A percentile compares a stretch with the other conserved stretches of the same genome.
Evolutionary conservation across 1,139 yeast genomes (phyloP).

Genomic region (Scheffersomyces parashehatae): DNA sequence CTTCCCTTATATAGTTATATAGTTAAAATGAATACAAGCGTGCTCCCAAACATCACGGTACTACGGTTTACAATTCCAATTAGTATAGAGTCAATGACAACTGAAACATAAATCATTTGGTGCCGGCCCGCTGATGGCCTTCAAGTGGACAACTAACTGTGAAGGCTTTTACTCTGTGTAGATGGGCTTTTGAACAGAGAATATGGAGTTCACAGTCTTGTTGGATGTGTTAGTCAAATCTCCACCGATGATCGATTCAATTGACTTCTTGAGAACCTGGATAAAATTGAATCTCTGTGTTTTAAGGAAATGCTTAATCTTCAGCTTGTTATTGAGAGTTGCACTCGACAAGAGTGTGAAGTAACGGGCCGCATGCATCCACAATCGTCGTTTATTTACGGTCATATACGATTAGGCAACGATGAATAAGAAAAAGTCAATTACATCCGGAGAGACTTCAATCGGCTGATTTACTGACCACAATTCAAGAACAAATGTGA

Average conservation of each 20-base stretch:
- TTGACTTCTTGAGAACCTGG: conserved; percentile 14
- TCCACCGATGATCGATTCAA: conserved; percentile 11
- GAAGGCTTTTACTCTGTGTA: conserved; percentile 14
- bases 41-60: too few species aligned
- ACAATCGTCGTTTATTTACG: too few species aligned
- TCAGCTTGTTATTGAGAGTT: conserved; percentile 39
- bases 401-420: too few species aligned
- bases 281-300: conserved; percentile 28
- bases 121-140: conserved; percentile 35
- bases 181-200: conserved; percentile 3
- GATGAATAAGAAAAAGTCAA: too few species aligned
- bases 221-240: conserved; percentile 18
- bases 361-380: conserved; percentile 21
- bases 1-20: too few species aligned
- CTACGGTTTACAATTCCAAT: too few species aligned
- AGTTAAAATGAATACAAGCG: too few species aligned
- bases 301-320: conserved; percentile 31
- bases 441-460: too few species aligned
- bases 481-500: too few species aligned
- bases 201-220: conserved; percentile 11
- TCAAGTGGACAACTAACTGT: conserved; percentile 39
- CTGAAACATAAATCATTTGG: too few species aligned
- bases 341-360: conserved; percentile 43
- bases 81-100: too few species aligned
- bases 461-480: too few species aligned